Conservation (phyloP, 2,329 filamentous ascomycete genomes). For the Massarina eburnea region DNA sequence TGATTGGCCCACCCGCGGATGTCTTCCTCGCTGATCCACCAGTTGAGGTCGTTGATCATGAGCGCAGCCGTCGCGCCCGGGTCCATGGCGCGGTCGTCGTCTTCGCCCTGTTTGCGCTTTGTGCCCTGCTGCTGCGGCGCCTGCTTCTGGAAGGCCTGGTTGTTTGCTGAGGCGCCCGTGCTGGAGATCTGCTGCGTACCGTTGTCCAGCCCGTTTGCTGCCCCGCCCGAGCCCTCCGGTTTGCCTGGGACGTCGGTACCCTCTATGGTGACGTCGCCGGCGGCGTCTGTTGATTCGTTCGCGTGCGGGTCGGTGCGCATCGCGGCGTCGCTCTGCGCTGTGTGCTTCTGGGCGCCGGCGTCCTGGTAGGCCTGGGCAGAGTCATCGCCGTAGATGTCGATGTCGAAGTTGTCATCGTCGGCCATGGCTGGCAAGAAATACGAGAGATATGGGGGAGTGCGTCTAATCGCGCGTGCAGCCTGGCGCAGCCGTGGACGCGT, state of each 20-base stretch:
- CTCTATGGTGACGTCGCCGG: constrained; percentile 14
- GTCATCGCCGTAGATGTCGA: constrained; percentile 70
- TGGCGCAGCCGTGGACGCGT: constrained; percentile 1
- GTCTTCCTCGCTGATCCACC: constrained; percentile 93
- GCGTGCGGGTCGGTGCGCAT: constrained; percentile 37
- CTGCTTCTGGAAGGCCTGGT: constrained; percentile 44
- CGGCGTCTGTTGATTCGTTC: constrained; percentile 14
- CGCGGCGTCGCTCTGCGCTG: constrained; percentile 23
- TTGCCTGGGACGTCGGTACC: constrained; percentile 16
- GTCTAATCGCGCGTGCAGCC: not conserved
- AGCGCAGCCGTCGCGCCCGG: constrained; percentile 69
- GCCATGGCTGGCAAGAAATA: constrained; percentile 47
- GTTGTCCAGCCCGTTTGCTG: constrained; percentile 29
- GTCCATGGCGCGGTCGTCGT: constrained; percentile 57
- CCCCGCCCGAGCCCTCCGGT: constrained; percentile 21
- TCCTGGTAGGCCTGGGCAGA: constrained; percentile 37
- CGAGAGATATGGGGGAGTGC: constrained; percentile 16
- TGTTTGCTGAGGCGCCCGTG: constrained; percentile 43
- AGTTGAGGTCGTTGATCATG: constrained; percentile 86
- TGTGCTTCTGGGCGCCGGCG: constrained; percentile 22
- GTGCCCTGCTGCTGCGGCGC: constrained; percentile 57
- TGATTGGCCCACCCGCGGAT: constrained; percentile 82
- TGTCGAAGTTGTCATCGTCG: constrained; percentile 70
- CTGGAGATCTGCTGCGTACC: constrained; percentile 48
- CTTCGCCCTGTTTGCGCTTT: constrained; percentile 62